These are phyloP conservation scores for Talaromyces wortmannii DNA, from an alignment of 495 filamentous ascomycete species.

Conservation along the genomic window DNA sequence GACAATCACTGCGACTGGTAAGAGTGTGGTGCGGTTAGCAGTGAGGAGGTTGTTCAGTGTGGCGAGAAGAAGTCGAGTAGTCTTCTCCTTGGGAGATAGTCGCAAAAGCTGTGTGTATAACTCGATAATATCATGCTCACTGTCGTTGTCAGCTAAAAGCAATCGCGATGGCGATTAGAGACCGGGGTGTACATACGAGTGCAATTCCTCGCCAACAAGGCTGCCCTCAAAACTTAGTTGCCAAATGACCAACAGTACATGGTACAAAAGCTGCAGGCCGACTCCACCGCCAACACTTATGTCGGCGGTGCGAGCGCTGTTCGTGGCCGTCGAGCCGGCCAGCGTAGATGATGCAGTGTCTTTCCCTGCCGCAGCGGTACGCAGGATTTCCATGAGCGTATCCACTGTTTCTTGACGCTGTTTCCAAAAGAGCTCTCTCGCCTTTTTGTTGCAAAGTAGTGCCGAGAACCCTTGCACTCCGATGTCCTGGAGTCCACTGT, in stretches of 20 bases:
- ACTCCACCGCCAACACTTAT: slow-evolving; percentile 70
- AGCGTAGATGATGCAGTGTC: slow-evolving; percentile 61
- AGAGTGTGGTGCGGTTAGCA: slow-evolving; percentile 65
- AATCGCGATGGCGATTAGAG: neutral
- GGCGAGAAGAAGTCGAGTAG: slow-evolving; percentile 82
- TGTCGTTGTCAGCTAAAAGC: slow-evolving; percentile 26
- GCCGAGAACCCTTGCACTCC: slow-evolving; percentile 87
- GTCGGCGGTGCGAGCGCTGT: slow-evolving; percentile 51
- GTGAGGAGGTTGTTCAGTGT: slow-evolving; percentile 80
- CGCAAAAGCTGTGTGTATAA: slow-evolving; percentile 86
- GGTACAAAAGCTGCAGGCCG: slow-evolving; percentile 89
- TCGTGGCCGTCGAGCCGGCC: slow-evolving; percentile 57
- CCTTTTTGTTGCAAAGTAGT: slow-evolving; percentile 65
- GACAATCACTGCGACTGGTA: slow-evolving; percentile 74
- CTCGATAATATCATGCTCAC: slow-evolving; percentile 86
- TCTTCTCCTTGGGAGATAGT: slow-evolving; percentile 95
- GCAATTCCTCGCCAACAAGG: slow-evolving; percentile 76
- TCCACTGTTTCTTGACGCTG: slow-evolving; percentile 74
- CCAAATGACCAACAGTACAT: slow-evolving; percentile 89
- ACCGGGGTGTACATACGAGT: slow-evolving; percentile 51
- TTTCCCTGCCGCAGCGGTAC: slow-evolving; percentile 67
- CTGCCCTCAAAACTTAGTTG: slow-evolving; percentile 88
- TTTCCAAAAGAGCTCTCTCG: slow-evolving; percentile 84
- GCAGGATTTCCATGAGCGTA: slow-evolving; percentile 77
- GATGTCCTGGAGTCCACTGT: slow-evolving; percentile 89